phyloP scores from a whole-genome alignment of 2,329 filamentous ascomycete species.

The Fusarium keratoplasticum region DNA sequence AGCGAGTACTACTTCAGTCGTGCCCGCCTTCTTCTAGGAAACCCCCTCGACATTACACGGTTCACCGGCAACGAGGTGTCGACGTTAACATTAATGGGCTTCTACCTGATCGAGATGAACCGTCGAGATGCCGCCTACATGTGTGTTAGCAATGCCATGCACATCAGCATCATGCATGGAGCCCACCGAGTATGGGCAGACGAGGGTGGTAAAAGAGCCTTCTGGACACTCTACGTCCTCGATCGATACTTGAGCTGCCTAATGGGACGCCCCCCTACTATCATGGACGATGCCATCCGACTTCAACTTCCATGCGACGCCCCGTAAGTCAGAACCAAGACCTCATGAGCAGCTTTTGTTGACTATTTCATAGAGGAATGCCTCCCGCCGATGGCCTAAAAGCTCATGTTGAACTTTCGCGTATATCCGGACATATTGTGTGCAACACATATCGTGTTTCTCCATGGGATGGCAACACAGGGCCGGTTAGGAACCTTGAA shows the following conservation, averaged over 20 bases:
- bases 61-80: constrained; percentile 58
- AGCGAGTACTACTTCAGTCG: constrained; percentile 60
- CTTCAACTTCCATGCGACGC: constrained; percentile 54
- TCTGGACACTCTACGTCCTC: constrained; percentile 65
- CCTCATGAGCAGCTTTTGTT: background rate
- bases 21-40: constrained; percentile 58
- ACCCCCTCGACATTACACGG: constrained; percentile 58
- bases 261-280: constrained; percentile 61
- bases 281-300: constrained; percentile 60
- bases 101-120: constrained; percentile 63
- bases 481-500: constrained; percentile 50
- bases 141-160: constrained; percentile 60
- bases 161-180: constrained; percentile 62
- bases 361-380: constrained; percentile 49
- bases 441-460: constrained; percentile 59
- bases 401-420: constrained; percentile 60
- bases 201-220: constrained; percentile 59
- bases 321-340: constrained; percentile 50
- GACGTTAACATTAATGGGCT: constrained; percentile 58
- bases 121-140: constrained; percentile 62
- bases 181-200: constrained; percentile 57
- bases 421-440: constrained; percentile 61
- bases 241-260: constrained; percentile 62
- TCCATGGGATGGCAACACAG: constrained; percentile 42
- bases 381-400: constrained; percentile 57